These are phyloP conservation scores for Ustilago crameri DNA, from an alignment of 1,284 basidiomycete genomes.

Conservation along the genomic window DNA sequence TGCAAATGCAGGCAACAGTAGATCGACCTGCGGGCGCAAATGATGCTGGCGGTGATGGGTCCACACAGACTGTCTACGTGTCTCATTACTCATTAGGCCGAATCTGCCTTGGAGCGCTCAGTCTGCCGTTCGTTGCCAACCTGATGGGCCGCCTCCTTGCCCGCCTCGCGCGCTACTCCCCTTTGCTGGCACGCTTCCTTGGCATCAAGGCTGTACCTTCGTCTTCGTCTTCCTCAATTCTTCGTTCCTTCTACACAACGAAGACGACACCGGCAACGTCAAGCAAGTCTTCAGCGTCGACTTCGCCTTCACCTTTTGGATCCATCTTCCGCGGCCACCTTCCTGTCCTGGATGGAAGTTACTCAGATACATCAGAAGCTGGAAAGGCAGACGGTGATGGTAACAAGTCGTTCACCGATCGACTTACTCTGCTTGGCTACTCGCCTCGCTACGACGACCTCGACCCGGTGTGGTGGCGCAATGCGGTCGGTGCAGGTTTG, in stretches of 20 bases:
- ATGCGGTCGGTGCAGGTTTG: conserved; percentile 56
- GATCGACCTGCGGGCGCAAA: conserved; percentile 4
- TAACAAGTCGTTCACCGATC: conserved; percentile 9
- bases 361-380: neutral
- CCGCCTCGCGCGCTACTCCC: conserved; percentile 22
- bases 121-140: conserved; percentile 56
- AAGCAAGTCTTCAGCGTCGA: neutral
- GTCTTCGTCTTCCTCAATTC: conserved; percentile 14
- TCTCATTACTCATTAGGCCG: conserved; percentile 47
- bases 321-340: conserved; percentile 32
- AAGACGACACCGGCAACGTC: conserved; percentile 13
- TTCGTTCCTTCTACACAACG: conserved; percentile 35
- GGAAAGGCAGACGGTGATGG: neutral
- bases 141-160: conserved; percentile 55
- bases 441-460: conserved; percentile 49
- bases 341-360: conserved; percentile 16
- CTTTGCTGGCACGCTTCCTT: conserved; percentile 28
- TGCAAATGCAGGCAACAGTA: conserved; percentile 13
- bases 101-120: conserved; percentile 54
- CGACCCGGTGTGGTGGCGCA: conserved; percentile 64
- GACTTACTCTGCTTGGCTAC: conserved; percentile 16
- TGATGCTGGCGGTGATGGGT: conserved; percentile 4
- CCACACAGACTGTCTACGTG: conserved; percentile 53
- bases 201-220: conserved; percentile 31
- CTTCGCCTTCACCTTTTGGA: conserved; percentile 26